A percentile compares a stretch with the other conserved stretches of the same genome.
These are phyloP conservation scores for Tolypocladium ophioglossoides DNA, from an alignment of 2,329 filamentous ascomycete species.

Conservation along the genomic window DNA sequence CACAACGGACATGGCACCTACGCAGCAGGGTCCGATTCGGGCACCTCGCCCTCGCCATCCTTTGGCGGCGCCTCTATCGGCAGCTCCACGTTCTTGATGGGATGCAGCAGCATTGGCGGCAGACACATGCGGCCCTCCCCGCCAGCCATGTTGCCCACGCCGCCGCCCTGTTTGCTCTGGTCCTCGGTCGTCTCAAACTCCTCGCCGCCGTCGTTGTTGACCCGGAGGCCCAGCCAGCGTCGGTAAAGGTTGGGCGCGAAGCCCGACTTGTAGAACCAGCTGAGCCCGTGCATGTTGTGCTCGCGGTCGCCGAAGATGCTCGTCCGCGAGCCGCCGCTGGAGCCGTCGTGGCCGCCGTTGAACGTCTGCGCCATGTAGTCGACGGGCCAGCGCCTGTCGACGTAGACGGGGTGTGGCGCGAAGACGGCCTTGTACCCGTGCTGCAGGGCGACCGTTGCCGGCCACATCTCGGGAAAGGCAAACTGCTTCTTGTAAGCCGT, in stretches of 20 bases:
- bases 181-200: conserved; percentile 57
- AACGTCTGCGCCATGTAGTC: conserved; percentile 68
- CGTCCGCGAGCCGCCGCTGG: conserved; percentile 60
- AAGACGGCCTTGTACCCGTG: conserved; percentile 91
- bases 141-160: conserved; percentile 44
- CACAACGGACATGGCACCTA: conserved; percentile 6
- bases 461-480: conserved; percentile 97
- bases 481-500: conserved; percentile 76
- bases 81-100: conserved; percentile 66
- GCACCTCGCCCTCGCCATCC: conserved; percentile 17
- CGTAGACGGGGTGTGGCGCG: conserved; percentile 78
- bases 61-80: conserved; percentile 47
- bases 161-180: conserved; percentile 35
- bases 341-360: conserved; percentile 68
- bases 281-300: conserved; percentile 77
- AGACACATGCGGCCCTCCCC: conserved; percentile 84
- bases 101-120: conserved; percentile 81
- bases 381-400: conserved; percentile 78
- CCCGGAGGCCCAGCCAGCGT: conserved; percentile 74
- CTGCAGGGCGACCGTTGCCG: conserved; percentile 74
- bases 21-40: conserved; percentile 35
- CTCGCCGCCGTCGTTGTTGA: conserved; percentile 70
- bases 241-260: conserved; percentile 76
- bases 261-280: conserved; percentile 84
- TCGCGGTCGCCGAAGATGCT: conserved; percentile 75